Percentiles rank a stretch among this genome's conserved stretches.
Evolutionary conservation across 495 filamentous ascomycete genomes (phyloP).

Genomic region (Penicillium argentinense): DNA sequence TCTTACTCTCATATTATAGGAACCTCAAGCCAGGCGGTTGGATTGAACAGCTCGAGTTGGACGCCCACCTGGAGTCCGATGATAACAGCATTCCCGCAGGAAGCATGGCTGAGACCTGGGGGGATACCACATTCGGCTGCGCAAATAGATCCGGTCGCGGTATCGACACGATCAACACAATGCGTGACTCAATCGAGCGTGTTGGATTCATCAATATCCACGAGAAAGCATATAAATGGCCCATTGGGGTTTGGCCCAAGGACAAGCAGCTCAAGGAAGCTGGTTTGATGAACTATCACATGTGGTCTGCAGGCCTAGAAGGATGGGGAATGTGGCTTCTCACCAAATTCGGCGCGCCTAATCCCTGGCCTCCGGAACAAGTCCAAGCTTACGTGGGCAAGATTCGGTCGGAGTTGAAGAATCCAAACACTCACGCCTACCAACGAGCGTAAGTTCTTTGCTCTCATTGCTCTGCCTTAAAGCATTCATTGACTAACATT

Average conservation of each 20-base stretch:
- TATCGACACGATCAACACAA: not conserved
- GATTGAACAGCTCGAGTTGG: conserved; percentile 8
- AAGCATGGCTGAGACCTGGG: not conserved
- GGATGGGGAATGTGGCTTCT: conserved; percentile 29
- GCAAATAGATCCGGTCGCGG: conserved; percentile 2
- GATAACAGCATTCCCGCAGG: conserved; percentile 6
- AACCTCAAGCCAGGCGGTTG: conserved; percentile 10
- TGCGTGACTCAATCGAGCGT: conserved; percentile 4
- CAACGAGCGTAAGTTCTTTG: conserved; percentile 14
- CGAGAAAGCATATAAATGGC: conserved; percentile 56
- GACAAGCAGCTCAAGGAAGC: conserved; percentile 65
- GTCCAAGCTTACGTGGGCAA: conserved; percentile 23
- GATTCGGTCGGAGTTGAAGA: conserved; percentile 19
- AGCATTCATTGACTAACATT: not conserved
- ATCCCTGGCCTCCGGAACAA: conserved; percentile 23
- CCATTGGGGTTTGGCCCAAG: conserved; percentile 66
- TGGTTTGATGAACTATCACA: conserved; percentile 59
- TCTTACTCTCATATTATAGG: not conserved
- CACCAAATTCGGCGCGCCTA: conserved; percentile 21
- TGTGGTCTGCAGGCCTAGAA: conserved; percentile 46
- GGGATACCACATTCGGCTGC: not conserved
- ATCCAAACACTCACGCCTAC: conserved; percentile 21
- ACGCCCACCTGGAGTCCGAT: not conserved
- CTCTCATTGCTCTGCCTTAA: not conserved
- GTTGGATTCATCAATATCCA: conserved; percentile 25